Conservation (phyloP, 2,329 filamentous ascomycete genomes). For the Venturia effusa region DNA sequence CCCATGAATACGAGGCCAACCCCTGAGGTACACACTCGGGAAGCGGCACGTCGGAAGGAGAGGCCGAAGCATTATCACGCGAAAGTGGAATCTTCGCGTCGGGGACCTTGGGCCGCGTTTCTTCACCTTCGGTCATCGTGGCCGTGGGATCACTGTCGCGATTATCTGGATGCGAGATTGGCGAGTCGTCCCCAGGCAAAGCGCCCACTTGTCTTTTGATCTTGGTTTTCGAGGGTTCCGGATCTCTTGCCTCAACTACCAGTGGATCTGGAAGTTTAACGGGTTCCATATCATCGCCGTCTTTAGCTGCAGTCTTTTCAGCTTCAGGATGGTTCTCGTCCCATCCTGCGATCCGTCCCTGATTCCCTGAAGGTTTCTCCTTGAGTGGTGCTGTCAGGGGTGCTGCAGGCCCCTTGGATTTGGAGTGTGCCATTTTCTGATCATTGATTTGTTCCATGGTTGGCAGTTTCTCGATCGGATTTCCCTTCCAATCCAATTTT, state of each 20-base stretch:
- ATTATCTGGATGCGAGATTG: constrained; percentile 1
- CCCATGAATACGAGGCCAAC: constrained; percentile 38
- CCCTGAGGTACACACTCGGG: constrained; percentile 47
- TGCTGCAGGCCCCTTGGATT: background rate
- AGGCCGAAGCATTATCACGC: constrained; percentile 12
- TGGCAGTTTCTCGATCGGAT: background rate
- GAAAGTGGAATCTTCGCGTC: background rate
- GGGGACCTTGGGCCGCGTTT: background rate
- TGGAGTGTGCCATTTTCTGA: background rate
- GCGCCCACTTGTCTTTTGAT: constrained; percentile 1
- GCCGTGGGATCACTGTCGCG: background rate
- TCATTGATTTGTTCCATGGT: background rate
- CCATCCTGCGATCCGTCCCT: background rate
- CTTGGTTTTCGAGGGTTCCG: background rate
- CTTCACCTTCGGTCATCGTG: background rate
- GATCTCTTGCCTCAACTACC: background rate
- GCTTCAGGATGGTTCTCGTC: constrained; percentile 4
- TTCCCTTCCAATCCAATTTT: constrained; percentile 9
- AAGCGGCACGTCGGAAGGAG: background rate
- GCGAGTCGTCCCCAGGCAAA: background rate
- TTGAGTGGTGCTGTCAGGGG: background rate
- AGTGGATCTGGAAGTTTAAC: constrained; percentile 2
- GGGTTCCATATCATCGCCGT: constrained; percentile 1
- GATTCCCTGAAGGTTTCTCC: background rate
- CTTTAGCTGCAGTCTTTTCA: background rate